Evolutionary conservation across 1,139 yeast species (phyloP).

Genomic region (Magnusiomyces magnusii): DNA sequence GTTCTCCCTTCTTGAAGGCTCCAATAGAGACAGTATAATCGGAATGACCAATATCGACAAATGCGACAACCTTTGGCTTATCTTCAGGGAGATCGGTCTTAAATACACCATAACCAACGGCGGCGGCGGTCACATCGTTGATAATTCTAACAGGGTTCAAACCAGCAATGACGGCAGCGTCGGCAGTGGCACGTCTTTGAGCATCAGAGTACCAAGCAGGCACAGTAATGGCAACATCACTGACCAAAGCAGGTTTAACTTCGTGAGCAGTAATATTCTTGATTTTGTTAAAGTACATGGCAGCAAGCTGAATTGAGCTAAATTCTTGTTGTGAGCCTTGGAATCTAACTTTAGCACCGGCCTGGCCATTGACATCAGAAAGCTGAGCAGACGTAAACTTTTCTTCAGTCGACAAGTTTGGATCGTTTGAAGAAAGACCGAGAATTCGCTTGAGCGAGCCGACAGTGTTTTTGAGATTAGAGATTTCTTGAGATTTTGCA

Average conservation of each 20-base stretch:
- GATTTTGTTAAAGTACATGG: constrained; percentile 90
- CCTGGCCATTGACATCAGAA: constrained; percentile 61
- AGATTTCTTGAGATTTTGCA: constrained; percentile 93
- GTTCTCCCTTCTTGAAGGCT: constrained; percentile 92
- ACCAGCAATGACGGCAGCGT: constrained; percentile 94
- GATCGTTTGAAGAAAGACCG: constrained; percentile 69
- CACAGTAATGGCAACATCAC: constrained; percentile 88
- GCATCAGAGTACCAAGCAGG: constrained; percentile 97
- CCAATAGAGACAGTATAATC: constrained; percentile 88
- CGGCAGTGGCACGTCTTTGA: constrained; percentile 95
- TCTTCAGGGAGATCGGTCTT: constrained; percentile 93
- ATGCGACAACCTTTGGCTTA: constrained; percentile 82
- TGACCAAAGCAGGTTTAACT: constrained; percentile 59
- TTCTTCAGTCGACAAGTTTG: constrained; percentile 70
- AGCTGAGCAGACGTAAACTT: constrained; percentile 62
- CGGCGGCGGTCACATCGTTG: constrained; percentile 97
- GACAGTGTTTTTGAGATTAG: constrained; percentile 93
- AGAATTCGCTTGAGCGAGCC: constrained; percentile 88
- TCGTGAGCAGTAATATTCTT: constrained; percentile 74
- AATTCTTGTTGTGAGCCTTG: constrained; percentile 73
- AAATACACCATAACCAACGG: constrained; percentile 98
- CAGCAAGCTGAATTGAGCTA: constrained; percentile 83
- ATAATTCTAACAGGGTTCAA: constrained; percentile 97
- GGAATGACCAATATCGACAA: constrained; percentile 96
- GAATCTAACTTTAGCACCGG: constrained; percentile 81